Conservation (phyloP, 192 early-diverging fungal genomes). For the Rhizophagus sp. region DNA sequence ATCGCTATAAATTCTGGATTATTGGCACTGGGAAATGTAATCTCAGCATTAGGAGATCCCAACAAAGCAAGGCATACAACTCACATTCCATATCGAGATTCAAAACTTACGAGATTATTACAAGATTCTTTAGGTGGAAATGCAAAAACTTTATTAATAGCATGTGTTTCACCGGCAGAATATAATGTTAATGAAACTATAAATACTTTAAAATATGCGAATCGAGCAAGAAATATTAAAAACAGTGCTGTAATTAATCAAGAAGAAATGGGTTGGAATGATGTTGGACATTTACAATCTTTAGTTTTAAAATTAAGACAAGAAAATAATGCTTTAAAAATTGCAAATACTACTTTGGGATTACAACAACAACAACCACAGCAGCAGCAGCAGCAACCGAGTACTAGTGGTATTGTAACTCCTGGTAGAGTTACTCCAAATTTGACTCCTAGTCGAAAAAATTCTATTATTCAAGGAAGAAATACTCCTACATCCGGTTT, state of each 20-base stretch:
- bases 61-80: constrained; percentile 45
- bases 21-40: constrained; percentile 95
- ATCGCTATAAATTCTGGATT: constrained; percentile 96
- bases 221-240: constrained; percentile 93
- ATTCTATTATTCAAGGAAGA: neutral
- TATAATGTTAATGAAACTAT: constrained; percentile 85
- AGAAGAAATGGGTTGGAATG: constrained; percentile 62
- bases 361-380: neutral
- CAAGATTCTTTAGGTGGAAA: constrained; percentile 96
- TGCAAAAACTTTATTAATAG: constrained; percentile 91
- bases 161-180: constrained; percentile 88
- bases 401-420: neutral
- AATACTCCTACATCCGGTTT: neutral
- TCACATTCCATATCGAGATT: constrained; percentile 95
- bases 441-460: neutral
- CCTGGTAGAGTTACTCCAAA: neutral
- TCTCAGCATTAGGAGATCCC: constrained; percentile 88
- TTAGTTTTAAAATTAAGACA: constrained; percentile 62
- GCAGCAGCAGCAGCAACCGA: neutral
- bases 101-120: constrained; percentile 92
- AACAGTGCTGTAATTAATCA: constrained; percentile 86
- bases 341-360: neutral
- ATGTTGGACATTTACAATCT: constrained; percentile 61
- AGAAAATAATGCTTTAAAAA: constrained; percentile 52
- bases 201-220: constrained; percentile 95